These are phyloP conservation scores for Jatropha podagrica DNA, from an alignment of 441 rosid species.

Conservation along the genomic window DNA sequence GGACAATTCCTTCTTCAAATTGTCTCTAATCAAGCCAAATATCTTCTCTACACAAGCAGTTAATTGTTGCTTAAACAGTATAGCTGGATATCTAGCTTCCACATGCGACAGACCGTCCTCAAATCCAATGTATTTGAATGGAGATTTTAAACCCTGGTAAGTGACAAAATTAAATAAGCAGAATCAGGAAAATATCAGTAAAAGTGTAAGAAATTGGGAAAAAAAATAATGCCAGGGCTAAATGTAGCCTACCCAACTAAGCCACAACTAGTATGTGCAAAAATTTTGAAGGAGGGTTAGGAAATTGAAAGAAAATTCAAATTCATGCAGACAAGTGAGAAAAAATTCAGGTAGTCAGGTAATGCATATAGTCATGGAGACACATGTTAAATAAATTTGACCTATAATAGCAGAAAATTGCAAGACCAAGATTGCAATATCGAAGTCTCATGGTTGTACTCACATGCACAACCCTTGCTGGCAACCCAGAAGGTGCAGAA, in stretches of 20 bases:
- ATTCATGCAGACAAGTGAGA: neutral
- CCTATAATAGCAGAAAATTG: neutral
- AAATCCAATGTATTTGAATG: constrained; percentile 67
- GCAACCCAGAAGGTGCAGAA: constrained; percentile 51
- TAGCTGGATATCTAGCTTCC: constrained; percentile 97
- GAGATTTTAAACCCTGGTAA: constrained; percentile 78
- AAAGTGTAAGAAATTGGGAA: too few species aligned
- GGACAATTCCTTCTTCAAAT: constrained; percentile 89
- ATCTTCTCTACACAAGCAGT: constrained; percentile 99
- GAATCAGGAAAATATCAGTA: neutral
- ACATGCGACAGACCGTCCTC: constrained; percentile 75
- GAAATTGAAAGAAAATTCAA: neutral
- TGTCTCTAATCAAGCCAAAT: constrained; percentile 95
- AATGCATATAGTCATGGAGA: neutral
- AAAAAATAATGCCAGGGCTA: neutral
- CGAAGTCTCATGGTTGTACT: constrained; percentile 24
- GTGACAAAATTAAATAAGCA: constrained; percentile 10
- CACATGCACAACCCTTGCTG: constrained; percentile 76
- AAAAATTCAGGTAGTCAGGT: neutral
- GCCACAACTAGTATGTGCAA: neutral
- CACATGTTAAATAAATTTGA: neutral
- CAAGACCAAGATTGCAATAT: neutral
- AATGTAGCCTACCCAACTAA: neutral
- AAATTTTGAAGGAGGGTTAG: neutral
- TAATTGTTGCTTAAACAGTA: constrained; percentile 90